phyloP scores from a whole-genome alignment of 2,329 filamentous ascomycete genomes.

The Xylaria sp. region DNA sequence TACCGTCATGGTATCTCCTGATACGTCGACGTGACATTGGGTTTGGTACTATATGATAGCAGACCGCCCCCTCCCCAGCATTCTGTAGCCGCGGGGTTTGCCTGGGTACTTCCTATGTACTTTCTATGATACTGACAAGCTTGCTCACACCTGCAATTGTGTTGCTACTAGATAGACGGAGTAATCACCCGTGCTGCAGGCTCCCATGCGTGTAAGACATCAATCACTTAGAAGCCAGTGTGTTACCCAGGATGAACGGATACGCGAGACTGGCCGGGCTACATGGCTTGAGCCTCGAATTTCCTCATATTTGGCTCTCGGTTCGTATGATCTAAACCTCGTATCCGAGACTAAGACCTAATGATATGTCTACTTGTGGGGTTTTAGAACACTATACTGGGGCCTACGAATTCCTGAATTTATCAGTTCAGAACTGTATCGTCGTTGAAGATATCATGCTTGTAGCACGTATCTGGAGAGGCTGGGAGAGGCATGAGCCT shows the following conservation, averaged over 20 bases:
- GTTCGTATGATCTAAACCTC: conserved; percentile 1
- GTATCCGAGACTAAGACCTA: background rate
- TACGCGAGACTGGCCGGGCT: conserved; percentile 14
- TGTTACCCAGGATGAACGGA: background rate
- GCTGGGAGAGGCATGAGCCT: conserved; percentile 13
- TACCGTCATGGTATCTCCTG: conserved; percentile 8
- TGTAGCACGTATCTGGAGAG: background rate
- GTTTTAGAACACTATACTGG: background rate
- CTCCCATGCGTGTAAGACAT: conserved; percentile 13
- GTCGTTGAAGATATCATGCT: conserved; percentile 13
- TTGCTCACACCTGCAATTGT: conserved; percentile 3
- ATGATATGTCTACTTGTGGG: background rate
- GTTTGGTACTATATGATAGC: background rate
- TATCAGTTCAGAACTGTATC: background rate
- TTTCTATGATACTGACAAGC: conserved; percentile 10
- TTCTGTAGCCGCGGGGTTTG: conserved; percentile 18
- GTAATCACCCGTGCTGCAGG: conserved; percentile 14
- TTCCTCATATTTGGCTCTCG: background rate
- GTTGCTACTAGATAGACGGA: conserved; percentile 16
- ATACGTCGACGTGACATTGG: background rate
- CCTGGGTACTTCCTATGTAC: conserved; percentile 7
- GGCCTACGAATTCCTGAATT: background rate
- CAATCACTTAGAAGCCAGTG: background rate
- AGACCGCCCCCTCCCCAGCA: conserved; percentile 2
- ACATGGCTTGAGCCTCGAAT: conserved; percentile 11